These are phyloP conservation scores for Selaginella tamariscina DNA, from an alignment of 75 land plant species.

Conservation along the genomic window DNA sequence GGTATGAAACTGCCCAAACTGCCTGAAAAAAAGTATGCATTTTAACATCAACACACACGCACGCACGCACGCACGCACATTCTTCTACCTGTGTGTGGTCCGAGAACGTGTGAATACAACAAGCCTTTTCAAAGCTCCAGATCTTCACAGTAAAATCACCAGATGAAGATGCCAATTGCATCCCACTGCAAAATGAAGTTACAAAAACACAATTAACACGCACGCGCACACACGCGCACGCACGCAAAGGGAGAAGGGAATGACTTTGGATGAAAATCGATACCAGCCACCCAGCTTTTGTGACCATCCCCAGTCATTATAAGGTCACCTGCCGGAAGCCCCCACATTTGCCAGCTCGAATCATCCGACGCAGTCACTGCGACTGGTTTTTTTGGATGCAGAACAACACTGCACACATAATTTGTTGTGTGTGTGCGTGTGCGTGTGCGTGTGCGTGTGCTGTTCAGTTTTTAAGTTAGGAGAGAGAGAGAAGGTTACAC, in stretches of 20 bases:
- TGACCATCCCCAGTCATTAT: constrained; percentile 38
- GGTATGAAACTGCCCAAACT: constrained; percentile 32
- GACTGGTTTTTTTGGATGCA: constrained; percentile 32
- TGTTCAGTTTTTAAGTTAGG: no score
- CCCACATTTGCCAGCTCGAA: constrained; percentile 37
- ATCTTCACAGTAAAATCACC: constrained; percentile 35
- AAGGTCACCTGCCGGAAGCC: constrained; percentile 30
- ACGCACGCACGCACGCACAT: no score
- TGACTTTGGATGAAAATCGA: constrained; percentile 32
- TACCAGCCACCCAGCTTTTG: constrained; percentile 34
- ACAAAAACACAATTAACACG: not conserved
- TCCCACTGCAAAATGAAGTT: constrained; percentile 17
- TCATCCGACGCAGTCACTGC: constrained; percentile 36
- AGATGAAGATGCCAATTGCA: constrained; percentile 34
- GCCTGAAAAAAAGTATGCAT: constrained; percentile 16
- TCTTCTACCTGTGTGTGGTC: constrained; percentile 36
- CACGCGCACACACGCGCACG: not conserved
- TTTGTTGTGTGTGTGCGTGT: no score
- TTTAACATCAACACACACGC: no score
- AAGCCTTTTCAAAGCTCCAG: constrained; percentile 33
- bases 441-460: no score
- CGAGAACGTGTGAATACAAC: constrained; percentile 29
- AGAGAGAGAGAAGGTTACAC: not conserved
- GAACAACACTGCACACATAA: constrained; percentile 22
- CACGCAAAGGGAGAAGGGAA: not conserved